Percentiles rank a stretch among this genome's conserved stretches.
Conservation (phyloP, 306 rosid genomes). For the Argentina anserina region DNA sequence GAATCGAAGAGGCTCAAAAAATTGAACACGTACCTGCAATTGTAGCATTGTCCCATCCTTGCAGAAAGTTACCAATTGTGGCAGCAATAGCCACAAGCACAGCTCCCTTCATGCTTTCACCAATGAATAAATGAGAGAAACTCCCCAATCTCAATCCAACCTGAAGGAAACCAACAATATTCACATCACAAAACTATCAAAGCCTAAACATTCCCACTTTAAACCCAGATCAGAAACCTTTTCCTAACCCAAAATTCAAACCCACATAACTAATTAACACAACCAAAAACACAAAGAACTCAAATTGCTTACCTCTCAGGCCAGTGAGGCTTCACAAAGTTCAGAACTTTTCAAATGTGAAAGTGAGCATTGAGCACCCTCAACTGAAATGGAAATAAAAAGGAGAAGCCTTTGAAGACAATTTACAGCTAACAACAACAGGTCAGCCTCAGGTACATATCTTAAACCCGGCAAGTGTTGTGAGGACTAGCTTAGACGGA, state of each 20-base stretch:
- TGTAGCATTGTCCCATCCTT: slow-evolving; percentile 97
- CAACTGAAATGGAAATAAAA: slow-evolving; percentile 3
- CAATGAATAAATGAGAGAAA: slow-evolving; percentile 2
- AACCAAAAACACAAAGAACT: neutral
- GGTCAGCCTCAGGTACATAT: neutral
- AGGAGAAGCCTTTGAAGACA: neutral
- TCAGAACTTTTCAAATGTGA: neutral
- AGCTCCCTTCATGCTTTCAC: slow-evolving; percentile 61
- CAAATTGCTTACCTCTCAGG: slow-evolving; percentile 13
- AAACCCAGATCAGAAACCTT: slow-evolving; percentile 13
- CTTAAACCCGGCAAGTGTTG: neutral
- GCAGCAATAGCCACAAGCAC: slow-evolving; percentile 80
- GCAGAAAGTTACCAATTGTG: slow-evolving; percentile 75
- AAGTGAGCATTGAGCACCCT: neutral
- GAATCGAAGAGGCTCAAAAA: neutral
- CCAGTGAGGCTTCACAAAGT: neutral
- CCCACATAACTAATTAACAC: slow-evolving; percentile 12
- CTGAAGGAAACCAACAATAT: neutral
- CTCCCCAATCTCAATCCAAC: slow-evolving; percentile 18
- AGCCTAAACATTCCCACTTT: neutral
- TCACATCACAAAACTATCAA: slow-evolving; percentile 12
- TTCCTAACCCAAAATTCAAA: neutral
- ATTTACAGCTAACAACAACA: neutral
- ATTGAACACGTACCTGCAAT: slow-evolving; percentile 58
- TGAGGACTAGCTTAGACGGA: slow-evolving; percentile 7